A percentile compares a stretch with the other conserved stretches of the same genome.
These are phyloP conservation scores for Pharus latifolius DNA, from an alignment of 176 grass and related monocot genomes.

Conservation along the genomic window DNA sequence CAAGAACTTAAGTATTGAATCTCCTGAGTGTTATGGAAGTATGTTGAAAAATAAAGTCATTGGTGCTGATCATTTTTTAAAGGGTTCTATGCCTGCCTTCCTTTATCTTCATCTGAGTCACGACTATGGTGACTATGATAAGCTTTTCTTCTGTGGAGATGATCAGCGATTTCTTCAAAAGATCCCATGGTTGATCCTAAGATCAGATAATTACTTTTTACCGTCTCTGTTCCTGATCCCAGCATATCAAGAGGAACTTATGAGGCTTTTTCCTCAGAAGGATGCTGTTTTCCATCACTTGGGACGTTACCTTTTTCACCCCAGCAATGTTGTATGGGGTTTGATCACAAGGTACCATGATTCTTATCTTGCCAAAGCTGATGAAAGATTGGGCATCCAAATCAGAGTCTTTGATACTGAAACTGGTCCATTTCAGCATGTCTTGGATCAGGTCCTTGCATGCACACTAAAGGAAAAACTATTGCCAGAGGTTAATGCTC, in stretches of 20 bases:
- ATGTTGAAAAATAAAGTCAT: slow-evolving; percentile 31
- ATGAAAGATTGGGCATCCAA: slow-evolving; percentile 78
- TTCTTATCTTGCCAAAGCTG: slow-evolving; percentile 63
- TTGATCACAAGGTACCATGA: slow-evolving; percentile 64
- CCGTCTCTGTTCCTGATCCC: slow-evolving; percentile 60
- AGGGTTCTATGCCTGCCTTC: slow-evolving; percentile 13
- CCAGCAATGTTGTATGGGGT: slow-evolving; percentile 57
- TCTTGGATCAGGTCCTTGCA: slow-evolving; percentile 79
- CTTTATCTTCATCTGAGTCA: slow-evolving; percentile 52
- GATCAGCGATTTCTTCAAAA: slow-evolving; percentile 40
- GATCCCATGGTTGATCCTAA: slow-evolving; percentile 43
- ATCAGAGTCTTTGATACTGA: slow-evolving; percentile 64
- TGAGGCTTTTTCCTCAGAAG: slow-evolving; percentile 40
- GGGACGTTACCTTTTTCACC: slow-evolving; percentile 67
- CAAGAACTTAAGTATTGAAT: slow-evolving; percentile 23
- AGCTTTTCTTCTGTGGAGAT: slow-evolving; percentile 58
- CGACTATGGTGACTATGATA: slow-evolving; percentile 44
- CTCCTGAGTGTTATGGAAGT: slow-evolving; percentile 42
- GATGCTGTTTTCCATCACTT: slow-evolving; percentile 54
- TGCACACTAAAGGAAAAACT: slow-evolving; percentile 60
- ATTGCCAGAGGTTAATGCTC: slow-evolving; percentile 30
- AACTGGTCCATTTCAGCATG: slow-evolving; percentile 57
- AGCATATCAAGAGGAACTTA: slow-evolving; percentile 41
- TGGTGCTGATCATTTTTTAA: slow-evolving; percentile 6
- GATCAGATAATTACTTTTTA: slow-evolving; percentile 58